Percentiles rank a stretch among this genome's conserved stretches.
phyloP scores from a whole-genome alignment of 2,329 filamentous ascomycete species.

The Periconia digitata region DNA sequence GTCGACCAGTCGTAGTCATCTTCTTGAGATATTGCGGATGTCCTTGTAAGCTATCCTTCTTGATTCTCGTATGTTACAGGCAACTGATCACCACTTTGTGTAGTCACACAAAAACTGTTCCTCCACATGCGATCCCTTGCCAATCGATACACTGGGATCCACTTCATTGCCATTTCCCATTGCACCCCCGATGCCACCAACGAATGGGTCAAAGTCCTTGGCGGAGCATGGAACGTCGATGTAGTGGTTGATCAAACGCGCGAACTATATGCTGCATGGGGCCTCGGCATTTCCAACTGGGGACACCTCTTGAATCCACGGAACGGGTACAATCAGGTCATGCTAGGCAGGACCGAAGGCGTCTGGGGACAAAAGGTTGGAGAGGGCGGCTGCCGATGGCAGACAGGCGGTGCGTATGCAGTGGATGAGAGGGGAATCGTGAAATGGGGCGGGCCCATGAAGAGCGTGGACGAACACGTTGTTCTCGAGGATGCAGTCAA shows the following conservation, averaged over 20 bases:
- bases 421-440: constrained; percentile 35
- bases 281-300: constrained; percentile 52
- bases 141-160: constrained; percentile 54
- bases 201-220: constrained; percentile 60
- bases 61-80: not conserved
- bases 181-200: constrained; percentile 58
- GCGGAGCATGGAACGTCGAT: constrained; percentile 60
- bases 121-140: constrained; percentile 58
- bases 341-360: constrained; percentile 39
- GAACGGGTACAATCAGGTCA: constrained; percentile 38
- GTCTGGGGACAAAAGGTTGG: constrained; percentile 39
- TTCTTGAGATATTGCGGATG: constrained; percentile 40
- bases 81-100: not conserved
- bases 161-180: constrained; percentile 63
- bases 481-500: constrained; percentile 34
- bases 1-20: constrained; percentile 31
- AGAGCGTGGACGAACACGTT: constrained; percentile 37
- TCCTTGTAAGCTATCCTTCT: constrained; percentile 29
- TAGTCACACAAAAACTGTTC: constrained; percentile 53
- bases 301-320: constrained; percentile 37
- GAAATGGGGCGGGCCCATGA: constrained; percentile 39
- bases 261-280: constrained; percentile 61
- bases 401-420: constrained; percentile 37
- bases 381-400: constrained; percentile 40
- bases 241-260: constrained; percentile 60